Base-by-base conservation (phyloP, 768 basidiomycete species). In the Leccinum arenicola region DNA sequence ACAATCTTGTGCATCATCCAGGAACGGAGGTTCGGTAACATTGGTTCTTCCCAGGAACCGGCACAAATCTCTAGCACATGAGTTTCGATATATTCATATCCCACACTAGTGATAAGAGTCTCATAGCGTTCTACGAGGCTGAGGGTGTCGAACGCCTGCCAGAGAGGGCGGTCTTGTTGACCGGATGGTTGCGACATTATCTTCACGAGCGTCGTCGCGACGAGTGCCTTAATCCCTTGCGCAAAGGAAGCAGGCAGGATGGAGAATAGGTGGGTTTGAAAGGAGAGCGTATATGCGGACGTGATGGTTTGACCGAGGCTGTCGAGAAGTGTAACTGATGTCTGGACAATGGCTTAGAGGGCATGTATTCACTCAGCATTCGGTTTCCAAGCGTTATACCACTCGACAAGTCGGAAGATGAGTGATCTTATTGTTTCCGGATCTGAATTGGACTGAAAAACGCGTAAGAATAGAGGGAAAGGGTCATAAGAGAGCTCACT, bases 1-100 rank as follows among this genome's bases (percentile, higher is more conserved):
- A 91, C 88, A 48, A 95, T 85, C 57, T 82, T 87, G 59, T 82
- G 80, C 9, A 84, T 77, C 84, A 95, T 93, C 91, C 93, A 95
- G 17, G 77, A 71, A 52, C 88, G 77, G 60, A 94, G 73, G 3
- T 71, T 76, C 3, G 78, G 77, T 58, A 95, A 68, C 78, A 88
- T 80, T 7, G 84, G 82, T 52, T 77, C 81, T 35, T 80, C 81
- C 91, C 91, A 96, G 64, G 83, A 81, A 3, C 80, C 84, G 10
- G 82, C 74, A 67, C 89, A 93, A 3, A 82, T 84, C 59, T 79
- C 78, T 57, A 81, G 56, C 0, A 97, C 88, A 58, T 91, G 81
- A 5, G 76, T 70, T 68, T 95, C 92, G 61, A 99, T 95, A 64
- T 86, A 84, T 67, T 91, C 89, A 63, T 94, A 93, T 29, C 92